Conservation (phyloP, 371 early-diverging fungal genomes). For the Rhizopus arrhizus region DNA sequence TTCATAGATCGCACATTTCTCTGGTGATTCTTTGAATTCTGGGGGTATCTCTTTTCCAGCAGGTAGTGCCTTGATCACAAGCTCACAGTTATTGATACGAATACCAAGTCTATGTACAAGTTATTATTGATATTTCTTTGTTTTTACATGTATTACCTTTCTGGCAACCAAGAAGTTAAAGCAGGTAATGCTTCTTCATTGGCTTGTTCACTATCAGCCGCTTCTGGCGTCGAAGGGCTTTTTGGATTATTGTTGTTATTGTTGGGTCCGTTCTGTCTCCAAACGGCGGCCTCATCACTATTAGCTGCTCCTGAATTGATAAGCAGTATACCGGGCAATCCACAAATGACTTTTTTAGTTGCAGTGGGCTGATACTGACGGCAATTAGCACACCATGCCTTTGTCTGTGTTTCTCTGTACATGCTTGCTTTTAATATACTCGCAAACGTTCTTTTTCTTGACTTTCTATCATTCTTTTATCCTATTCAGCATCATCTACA, state of each 20-base stretch:
- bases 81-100: slow-evolving; percentile 47
- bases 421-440: slow-evolving; percentile 70
- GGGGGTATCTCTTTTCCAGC: slow-evolving; percentile 45
- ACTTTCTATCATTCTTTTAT: slow-evolving; percentile 36
- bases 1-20: slow-evolving; percentile 59
- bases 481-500: background rate
- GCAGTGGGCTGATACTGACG: slow-evolving; percentile 72
- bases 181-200: slow-evolving; percentile 18
- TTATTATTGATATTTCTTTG: no score
- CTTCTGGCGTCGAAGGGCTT: slow-evolving; percentile 1
- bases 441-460: slow-evolving; percentile 53
- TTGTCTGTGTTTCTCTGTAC: slow-evolving; percentile 70
- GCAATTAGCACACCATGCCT: slow-evolving; percentile 81
- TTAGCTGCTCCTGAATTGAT: slow-evolving; percentile 70
- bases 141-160: slow-evolving; percentile 27
- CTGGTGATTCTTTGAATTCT: slow-evolving; percentile 43
- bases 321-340: slow-evolving; percentile 65
- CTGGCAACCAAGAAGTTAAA: slow-evolving; percentile 51
- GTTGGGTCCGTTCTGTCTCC: slow-evolving; percentile 55
- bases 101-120: slow-evolving; percentile 48
- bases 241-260: slow-evolving; percentile 36
- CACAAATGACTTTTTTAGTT: slow-evolving; percentile 63
- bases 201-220: slow-evolving; percentile 24
- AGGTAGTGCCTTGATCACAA: slow-evolving; percentile 50
- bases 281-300: slow-evolving; percentile 58